Base-by-base conservation (phyloP, 371 early-diverging fungal genomes). In the Apophysomyces elegans region DNA sequence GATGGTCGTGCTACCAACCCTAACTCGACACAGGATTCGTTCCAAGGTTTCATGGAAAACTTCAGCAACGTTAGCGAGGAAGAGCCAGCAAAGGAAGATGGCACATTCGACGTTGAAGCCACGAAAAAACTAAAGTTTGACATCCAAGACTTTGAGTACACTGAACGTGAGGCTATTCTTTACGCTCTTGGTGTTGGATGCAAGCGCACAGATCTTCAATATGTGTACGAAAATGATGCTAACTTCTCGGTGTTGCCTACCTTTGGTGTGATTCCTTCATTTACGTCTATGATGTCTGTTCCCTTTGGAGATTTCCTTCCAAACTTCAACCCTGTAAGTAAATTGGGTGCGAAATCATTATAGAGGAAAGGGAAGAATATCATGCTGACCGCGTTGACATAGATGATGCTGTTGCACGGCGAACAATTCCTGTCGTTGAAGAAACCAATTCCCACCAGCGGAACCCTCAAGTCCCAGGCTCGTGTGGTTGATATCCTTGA, bases 331-430 rank as follows among this genome's bases (percentile, higher is more conserved):
- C 96, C 96, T 41, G 83, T 84, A 70, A 72, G 72, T 72, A 36
- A 26, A 26, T 3, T 26, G 32, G 32, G 32, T 2, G 32, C 32
- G 32, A 26, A 26, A 26, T 26, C 32, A 26, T 26, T 26, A 26
- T 26, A 26, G 32, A 2, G 32, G 32, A 3, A 2, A 26, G 32
- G 32, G 32, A 26, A 26, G 32, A 26, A 26, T 26, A 26, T 26
- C 32, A 26, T 26, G 32, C 32, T 26, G 32, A 26, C 3, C 32
- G 47, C 50, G 60, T 46, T 47, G 45, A 16, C 21, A 6, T 65
- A 86, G 85, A 96, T 96, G 96, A 94, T 95, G 95, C 86, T 99
- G 67, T 86, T 99, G 63, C 99, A 99, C 78, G 99, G 98, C 65
- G 98, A 99, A 78, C 98, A 99, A 80, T 97, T 90, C 84, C 78